Evolutionary conservation across 192 early-diverging fungal species (phyloP).

Genomic region (Lobosporangium transversale): DNA sequence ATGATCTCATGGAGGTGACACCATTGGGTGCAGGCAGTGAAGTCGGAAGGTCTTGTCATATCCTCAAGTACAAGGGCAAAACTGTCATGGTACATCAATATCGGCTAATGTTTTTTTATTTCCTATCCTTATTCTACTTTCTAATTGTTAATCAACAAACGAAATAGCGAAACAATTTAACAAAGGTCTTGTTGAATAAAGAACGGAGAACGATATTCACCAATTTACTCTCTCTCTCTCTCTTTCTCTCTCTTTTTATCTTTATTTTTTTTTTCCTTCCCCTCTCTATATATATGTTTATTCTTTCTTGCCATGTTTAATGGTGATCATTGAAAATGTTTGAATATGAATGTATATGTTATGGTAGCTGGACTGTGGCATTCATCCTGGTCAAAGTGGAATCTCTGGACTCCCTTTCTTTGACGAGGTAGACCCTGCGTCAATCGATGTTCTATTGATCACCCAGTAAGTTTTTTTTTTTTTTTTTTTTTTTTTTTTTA

Average conservation of each 20-base stretch:
- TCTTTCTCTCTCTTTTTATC: slow-evolving; percentile 15
- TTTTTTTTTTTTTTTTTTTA: too few species aligned
- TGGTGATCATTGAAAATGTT: too few species aligned
- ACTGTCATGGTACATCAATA: slow-evolving; percentile 80
- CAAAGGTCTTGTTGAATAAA: too few species aligned
- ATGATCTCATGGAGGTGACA: slow-evolving; percentile 89
- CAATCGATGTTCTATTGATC: slow-evolving; percentile 91
- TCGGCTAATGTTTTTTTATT: slow-evolving; percentile 7
- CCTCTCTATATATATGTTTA: neutral
- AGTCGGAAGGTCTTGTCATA: slow-evolving; percentile 93
- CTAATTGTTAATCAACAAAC: too few species aligned
- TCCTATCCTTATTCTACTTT: neutral
- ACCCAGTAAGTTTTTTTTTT: too few species aligned
- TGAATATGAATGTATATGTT: neutral
- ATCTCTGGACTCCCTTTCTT: slow-evolving; percentile 93
- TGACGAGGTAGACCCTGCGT: slow-evolving; percentile 90
- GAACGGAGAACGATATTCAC: too few species aligned
- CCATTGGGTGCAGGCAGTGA: slow-evolving; percentile 98
- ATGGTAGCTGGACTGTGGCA: slow-evolving; percentile 89
- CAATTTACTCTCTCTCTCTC: neutral
- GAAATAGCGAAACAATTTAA: too few species aligned
- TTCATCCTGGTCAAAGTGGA: slow-evolving; percentile 95
- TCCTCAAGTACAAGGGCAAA: slow-evolving; percentile 96
- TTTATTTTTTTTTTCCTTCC: neutral
- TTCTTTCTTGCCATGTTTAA: too few species aligned